Base-by-base conservation (phyloP, 805 yeast species). In the Komagataella pastoris region DNA sequence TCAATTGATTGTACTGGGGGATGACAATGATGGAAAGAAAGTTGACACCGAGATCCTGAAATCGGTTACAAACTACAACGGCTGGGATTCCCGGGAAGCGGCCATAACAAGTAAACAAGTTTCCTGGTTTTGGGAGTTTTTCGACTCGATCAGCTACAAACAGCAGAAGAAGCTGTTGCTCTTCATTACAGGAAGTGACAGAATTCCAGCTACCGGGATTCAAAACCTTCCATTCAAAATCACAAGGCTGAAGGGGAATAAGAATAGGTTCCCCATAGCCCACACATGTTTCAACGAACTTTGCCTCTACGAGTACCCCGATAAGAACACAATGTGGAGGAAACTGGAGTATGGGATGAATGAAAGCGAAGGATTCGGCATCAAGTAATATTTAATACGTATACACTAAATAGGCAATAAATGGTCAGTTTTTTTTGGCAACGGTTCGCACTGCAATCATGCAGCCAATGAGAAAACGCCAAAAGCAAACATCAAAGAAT, bases 231-330 rank as follows among this genome's bases (percentile, higher is more conserved):
- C 73, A 47, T 83, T 93, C 59, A 82, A 82, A 54, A 77, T 91
- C n/a, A 77, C 83, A 14, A 75, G 76, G 51, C 59, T 69, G 10
- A 69, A 65, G 6, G 58, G 55, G 1, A 72, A 70, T 36, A 63
- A 69, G 17, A 71, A 75, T 1, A 69, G 83, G 49, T 66, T 90
- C 17, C 98, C 98, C 0, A 69, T 84, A 14, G 88, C 97, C 0
- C 98, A 91, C 62, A 93, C 98, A 0, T 91, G 99, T 59, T 91
- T 93, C 70, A 93, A 91, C 62, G 96, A 91, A 68, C 63, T 91
- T 21, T 84, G 91, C 52, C 57, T 93, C 5, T 85, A 80, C 64
- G 80, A 80, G 44, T 91, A 91, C 63, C 57, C 66, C 12, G 61
- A 76, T 5, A 69, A 70, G 54, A 77, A 74, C n/a, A 79, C 77